A percentile compares a stretch with the other conserved stretches of the same genome.
phyloP scores from a whole-genome alignment of 495 filamentous ascomycete genomes.

The Aspergillus diversus region DNA sequence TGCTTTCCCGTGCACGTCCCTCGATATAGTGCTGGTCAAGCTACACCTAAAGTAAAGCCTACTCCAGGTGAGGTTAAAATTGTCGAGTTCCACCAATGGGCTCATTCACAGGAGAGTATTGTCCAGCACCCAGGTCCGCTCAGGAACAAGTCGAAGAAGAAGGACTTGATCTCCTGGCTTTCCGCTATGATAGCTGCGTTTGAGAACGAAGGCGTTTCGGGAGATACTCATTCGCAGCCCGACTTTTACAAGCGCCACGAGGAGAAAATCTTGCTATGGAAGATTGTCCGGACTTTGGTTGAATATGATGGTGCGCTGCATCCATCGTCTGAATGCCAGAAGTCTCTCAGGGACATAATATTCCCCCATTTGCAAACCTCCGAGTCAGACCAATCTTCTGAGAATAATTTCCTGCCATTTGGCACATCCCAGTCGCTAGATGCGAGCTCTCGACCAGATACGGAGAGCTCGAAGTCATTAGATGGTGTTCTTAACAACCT shows the following conservation, averaged over 20 bases:
- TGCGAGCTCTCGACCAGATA: constrained; percentile 54
- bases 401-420: constrained; percentile 24
- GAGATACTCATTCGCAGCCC: constrained; percentile 50
- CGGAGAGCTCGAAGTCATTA: constrained; percentile 66
- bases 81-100: constrained; percentile 66
- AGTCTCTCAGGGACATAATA: constrained; percentile 72
- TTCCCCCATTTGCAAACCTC: constrained; percentile 60
- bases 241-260: constrained; percentile 69
- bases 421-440: constrained; percentile 35
- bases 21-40: constrained; percentile 75
- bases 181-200: constrained; percentile 70
- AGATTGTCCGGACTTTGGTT: constrained; percentile 75
- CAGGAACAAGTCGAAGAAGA: constrained; percentile 89
- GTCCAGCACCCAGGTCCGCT: constrained; percentile 88
- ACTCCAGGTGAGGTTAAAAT: constrained; percentile 84
- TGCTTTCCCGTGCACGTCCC: constrained; percentile 90
- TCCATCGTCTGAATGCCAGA: constrained; percentile 70
- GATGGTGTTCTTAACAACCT: constrained; percentile 72
- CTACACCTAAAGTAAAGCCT: constrained; percentile 76
- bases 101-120: constrained; percentile 69
- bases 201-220: constrained; percentile 61
- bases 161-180: constrained; percentile 86
- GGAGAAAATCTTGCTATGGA: constrained; percentile 88
- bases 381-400: constrained; percentile 34
- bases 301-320: constrained; percentile 86